Conservation (phyloP, 83 land plant species). For the Picea abies region DNA sequence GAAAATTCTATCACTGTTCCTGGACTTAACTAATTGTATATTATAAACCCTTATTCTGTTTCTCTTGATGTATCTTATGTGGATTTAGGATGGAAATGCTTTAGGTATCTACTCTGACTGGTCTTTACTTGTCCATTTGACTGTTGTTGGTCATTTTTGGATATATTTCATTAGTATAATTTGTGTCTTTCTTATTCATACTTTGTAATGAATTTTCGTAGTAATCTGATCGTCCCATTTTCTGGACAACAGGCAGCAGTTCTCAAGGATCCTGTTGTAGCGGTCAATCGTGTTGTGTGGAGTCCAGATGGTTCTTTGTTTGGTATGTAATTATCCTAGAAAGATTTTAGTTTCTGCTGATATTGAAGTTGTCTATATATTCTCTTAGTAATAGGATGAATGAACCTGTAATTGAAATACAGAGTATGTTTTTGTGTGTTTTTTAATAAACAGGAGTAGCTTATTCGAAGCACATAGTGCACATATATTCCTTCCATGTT, state of each 20-base stretch:
- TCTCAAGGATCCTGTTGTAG: slow-evolving; percentile 23
- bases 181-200: too few species aligned
- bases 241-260: slow-evolving; percentile 15
- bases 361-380: background rate
- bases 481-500: slow-evolving; percentile 19
- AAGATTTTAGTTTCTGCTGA: background rate
- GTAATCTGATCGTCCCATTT: too few species aligned
- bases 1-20: too few species aligned
- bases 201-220: too few species aligned
- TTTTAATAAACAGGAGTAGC: slow-evolving; percentile 17
- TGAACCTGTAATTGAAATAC: background rate
- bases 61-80: too few species aligned
- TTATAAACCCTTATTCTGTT: too few species aligned
- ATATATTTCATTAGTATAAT: too few species aligned
- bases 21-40: too few species aligned
- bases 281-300: slow-evolving; percentile 28
- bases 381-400: background rate
- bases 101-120: background rate
- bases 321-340: slow-evolving; percentile 19
- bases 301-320: slow-evolving; percentile 28
- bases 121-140: too few species aligned
- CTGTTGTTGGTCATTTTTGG: too few species aligned
- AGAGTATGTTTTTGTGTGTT: background rate
- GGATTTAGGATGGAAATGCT: background rate
- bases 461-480: slow-evolving; percentile 23